Conservation (phyloP, 768 basidiomycete species). For the Daedalea quercina region DNA sequence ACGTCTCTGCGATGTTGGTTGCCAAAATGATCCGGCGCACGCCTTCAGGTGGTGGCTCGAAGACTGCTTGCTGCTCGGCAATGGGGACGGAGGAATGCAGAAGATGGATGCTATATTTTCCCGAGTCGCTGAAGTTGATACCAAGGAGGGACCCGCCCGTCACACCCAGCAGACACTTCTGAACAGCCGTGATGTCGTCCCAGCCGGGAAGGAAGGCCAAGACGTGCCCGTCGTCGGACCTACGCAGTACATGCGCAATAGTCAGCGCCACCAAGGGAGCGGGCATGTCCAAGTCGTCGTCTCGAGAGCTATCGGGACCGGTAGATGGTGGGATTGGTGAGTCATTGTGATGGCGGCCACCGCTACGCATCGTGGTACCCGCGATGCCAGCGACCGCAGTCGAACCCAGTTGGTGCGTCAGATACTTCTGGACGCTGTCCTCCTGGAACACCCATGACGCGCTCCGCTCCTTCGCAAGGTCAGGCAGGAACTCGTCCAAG, state of each 20-base stretch:
- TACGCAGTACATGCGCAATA: slow-evolving; percentile 68
- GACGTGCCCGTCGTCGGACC: slow-evolving; percentile 77
- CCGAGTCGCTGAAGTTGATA: slow-evolving; percentile 52
- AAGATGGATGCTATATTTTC: slow-evolving; percentile 64
- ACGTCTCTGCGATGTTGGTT: slow-evolving; percentile 95
- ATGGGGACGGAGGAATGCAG: slow-evolving; percentile 88
- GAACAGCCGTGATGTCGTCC: slow-evolving; percentile 80
- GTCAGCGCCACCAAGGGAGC: slow-evolving; percentile 75
- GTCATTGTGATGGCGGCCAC: slow-evolving; percentile 2
- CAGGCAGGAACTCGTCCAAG: slow-evolving; percentile 68
- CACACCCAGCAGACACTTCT: slow-evolving; percentile 50
- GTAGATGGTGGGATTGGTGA: slow-evolving; percentile 7
- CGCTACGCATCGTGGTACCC: slow-evolving; percentile 11
- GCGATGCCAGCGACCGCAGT: slow-evolving; percentile 6
- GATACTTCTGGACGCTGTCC: slow-evolving; percentile 63
- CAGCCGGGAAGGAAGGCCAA: slow-evolving; percentile 91
- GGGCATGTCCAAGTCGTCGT: slow-evolving; percentile 71
- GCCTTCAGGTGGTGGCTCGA: slow-evolving; percentile 71
- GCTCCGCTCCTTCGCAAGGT: slow-evolving; percentile 34
- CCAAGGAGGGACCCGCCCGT: slow-evolving; percentile 39
- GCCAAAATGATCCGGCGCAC: slow-evolving; percentile 85
- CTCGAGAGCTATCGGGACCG: slow-evolving; percentile 25
- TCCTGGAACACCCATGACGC: slow-evolving; percentile 64
- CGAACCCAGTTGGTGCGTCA: slow-evolving; percentile 58
- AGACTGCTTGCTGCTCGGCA: slow-evolving; percentile 83